phyloP scores from a whole-genome alignment of 495 filamentous ascomycete genomes.

The Neurospora sp. region DNA sequence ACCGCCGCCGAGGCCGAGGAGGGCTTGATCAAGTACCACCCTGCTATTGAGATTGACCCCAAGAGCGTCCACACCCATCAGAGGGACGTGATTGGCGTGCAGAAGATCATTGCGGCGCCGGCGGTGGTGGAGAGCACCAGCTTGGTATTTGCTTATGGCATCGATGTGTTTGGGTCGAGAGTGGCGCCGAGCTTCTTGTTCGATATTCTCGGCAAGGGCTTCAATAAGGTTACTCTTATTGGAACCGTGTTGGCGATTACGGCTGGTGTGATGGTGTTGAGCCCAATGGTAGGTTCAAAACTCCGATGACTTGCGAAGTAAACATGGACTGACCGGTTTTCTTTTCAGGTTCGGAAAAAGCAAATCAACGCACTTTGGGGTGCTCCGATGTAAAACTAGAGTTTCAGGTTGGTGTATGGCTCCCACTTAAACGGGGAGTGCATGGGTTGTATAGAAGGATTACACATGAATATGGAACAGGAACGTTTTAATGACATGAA shows the following conservation, averaged over 20 bases:
- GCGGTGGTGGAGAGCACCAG: slow-evolving; percentile 87
- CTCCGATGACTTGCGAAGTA: not conserved
- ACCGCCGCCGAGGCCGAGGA: slow-evolving; percentile 71
- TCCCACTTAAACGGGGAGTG: not conserved
- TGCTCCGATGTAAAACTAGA: slow-evolving; percentile 4
- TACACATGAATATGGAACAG: not conserved
- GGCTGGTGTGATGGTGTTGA: slow-evolving; percentile 62
- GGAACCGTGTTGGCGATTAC: slow-evolving; percentile 70
- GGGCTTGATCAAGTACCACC: slow-evolving; percentile 65
- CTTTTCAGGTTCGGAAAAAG: slow-evolving; percentile 28
- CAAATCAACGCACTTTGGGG: slow-evolving; percentile 30
- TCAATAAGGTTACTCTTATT: slow-evolving; percentile 78
- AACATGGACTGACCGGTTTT: not conserved
- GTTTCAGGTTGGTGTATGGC: not conserved
- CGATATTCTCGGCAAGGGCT: slow-evolving; percentile 86
- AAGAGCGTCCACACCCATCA: slow-evolving; percentile 73
- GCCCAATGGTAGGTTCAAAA: slow-evolving; percentile 65
- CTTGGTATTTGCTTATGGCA: slow-evolving; percentile 78
- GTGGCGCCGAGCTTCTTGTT: slow-evolving; percentile 78
- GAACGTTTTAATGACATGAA: not conserved
- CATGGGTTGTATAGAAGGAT: not conserved
- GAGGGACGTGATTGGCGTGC: slow-evolving; percentile 68
- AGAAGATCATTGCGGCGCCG: slow-evolving; percentile 59
- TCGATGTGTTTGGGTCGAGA: slow-evolving; percentile 80
- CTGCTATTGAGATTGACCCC: slow-evolving; percentile 75